Evolutionary conservation across 768 basidiomycete species (phyloP).

Genomic region (Tephrocybe rancida): DNA sequence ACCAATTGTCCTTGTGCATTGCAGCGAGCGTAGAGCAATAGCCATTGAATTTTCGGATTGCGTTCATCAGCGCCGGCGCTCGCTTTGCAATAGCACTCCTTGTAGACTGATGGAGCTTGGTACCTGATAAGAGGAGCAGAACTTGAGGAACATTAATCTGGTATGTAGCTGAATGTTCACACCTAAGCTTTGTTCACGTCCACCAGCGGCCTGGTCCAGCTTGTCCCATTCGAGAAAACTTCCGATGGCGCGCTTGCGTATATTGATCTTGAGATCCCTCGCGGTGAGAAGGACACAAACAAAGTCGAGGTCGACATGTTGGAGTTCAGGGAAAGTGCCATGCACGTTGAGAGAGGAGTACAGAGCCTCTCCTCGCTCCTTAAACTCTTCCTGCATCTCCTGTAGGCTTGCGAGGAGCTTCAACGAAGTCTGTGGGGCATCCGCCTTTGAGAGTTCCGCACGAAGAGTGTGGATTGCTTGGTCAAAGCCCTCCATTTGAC

Average conservation of each 20-base stretch:
- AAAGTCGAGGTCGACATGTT: neutral
- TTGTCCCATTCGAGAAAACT: neutral
- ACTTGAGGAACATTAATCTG: too few species aligned
- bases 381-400: constrained; percentile 7
- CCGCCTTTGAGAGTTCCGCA: too few species aligned
- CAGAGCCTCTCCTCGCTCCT: neutral
- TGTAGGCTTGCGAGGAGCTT: constrained; percentile 1
- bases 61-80: constrained; percentile 26
- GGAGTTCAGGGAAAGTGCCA: neutral
- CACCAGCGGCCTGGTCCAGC: constrained; percentile 31
- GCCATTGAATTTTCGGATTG: constrained; percentile 31
- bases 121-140: constrained; percentile 20
- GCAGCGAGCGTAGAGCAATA: constrained; percentile 25
- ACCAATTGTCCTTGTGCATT: constrained; percentile 21
- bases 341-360: neutral
- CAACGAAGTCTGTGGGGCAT: neutral
- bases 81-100: constrained; percentile 31
- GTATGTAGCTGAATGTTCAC: too few species aligned
- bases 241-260: neutral
- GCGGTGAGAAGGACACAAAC: neutral
- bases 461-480: too few species aligned
- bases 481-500: too few species aligned
- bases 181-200: constrained; percentile 34
- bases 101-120: constrained; percentile 34
- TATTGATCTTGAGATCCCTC: neutral